These are phyloP conservation scores for Zygosaccharomyces lentus DNA, from an alignment of 805 yeast genomes.

Conservation along the genomic window DNA sequence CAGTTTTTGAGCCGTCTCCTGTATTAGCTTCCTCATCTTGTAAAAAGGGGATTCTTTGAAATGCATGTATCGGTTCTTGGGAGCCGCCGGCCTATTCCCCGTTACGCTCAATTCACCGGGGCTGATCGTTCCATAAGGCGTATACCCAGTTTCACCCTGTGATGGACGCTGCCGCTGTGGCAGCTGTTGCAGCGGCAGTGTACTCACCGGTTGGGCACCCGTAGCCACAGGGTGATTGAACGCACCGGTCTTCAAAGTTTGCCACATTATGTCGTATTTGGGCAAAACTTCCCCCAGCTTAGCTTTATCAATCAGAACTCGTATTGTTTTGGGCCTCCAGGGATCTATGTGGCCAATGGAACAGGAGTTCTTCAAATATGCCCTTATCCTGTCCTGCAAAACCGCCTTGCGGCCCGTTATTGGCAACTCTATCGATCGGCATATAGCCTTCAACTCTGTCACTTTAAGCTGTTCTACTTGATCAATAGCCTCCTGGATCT, in stretches of 20 bases:
- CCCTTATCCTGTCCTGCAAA: slow-evolving; percentile 49
- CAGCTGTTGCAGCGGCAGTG: slow-evolving; percentile 6
- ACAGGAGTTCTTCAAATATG: slow-evolving; percentile 42
- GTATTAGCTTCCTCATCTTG: slow-evolving; percentile 45
- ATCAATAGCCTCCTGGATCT: slow-evolving; percentile 32
- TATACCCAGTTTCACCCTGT: not conserved
- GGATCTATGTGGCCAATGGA: slow-evolving; percentile 39
- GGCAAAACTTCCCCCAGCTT: slow-evolving; percentile 38
- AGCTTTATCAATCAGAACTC: slow-evolving; percentile 41
- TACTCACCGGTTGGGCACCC: slow-evolving; percentile 20
- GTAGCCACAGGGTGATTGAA: slow-evolving; percentile 26
- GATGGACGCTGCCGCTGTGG: not conserved
- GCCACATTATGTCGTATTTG: slow-evolving; percentile 34
- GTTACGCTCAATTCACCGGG: slow-evolving; percentile 5
- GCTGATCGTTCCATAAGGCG: slow-evolving; percentile 2
- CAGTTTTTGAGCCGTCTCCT: slow-evolving; percentile 39
- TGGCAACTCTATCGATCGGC: slow-evolving; percentile 47
- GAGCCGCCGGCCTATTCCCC: slow-evolving; percentile 2
- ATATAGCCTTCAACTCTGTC: slow-evolving; percentile 48
- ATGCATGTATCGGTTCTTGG: slow-evolving; percentile 13
- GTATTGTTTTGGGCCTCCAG: slow-evolving; percentile 44
- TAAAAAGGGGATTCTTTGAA: slow-evolving; percentile 58
- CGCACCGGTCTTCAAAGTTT: slow-evolving; percentile 21
- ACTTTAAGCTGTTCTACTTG: slow-evolving; percentile 42
- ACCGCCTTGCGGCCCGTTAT: slow-evolving; percentile 59